Evolutionary conservation across 352 stramenopile genomes (phyloP).

Genomic region (Phytophthora megakarya): DNA sequence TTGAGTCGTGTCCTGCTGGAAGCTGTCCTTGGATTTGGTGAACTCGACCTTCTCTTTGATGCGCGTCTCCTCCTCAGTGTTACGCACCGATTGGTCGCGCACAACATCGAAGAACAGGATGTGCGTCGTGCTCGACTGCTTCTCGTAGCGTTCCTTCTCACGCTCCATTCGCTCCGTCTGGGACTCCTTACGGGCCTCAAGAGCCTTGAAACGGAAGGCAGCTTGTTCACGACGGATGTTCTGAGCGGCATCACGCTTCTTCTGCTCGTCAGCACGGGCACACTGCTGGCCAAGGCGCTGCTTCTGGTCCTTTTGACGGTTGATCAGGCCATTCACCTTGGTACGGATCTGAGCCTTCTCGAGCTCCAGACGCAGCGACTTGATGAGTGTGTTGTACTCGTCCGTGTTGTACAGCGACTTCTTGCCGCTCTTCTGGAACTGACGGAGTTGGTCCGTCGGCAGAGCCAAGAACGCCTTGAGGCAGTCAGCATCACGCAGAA

Average conservation of each 20-base stretch:
- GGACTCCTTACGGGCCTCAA: slow-evolving; percentile 78
- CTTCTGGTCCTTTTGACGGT: slow-evolving; percentile 75
- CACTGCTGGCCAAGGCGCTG: slow-evolving; percentile 68
- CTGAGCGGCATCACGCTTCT: slow-evolving; percentile 71
- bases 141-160: slow-evolving; percentile 83
- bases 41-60: slow-evolving; percentile 90
- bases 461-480: slow-evolving; percentile 86
- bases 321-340: slow-evolving; percentile 73
- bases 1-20: slow-evolving; percentile 86
- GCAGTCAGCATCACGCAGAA: slow-evolving; percentile 78
- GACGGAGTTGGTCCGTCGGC: slow-evolving; percentile 66
- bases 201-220: slow-evolving; percentile 72
- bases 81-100: slow-evolving; percentile 68
- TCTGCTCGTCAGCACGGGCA: slow-evolving; percentile 63
- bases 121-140: slow-evolving; percentile 75
- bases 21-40: slow-evolving; percentile 88
- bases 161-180: slow-evolving; percentile 81
- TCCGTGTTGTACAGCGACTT: slow-evolving; percentile 81
- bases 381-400: slow-evolving; percentile 81
- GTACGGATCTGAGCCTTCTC: slow-evolving; percentile 85
- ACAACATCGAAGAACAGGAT: slow-evolving; percentile 88
- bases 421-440: slow-evolving; percentile 72
- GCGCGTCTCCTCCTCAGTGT: slow-evolving; percentile 80
- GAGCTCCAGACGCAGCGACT: slow-evolving; percentile 79
- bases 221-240: slow-evolving; percentile 81